A percentile compares a stretch with the other conserved stretches of the same genome.
Conservation (phyloP, 192 early-diverging fungal species). For the Umbelopsis vinacea region DNA sequence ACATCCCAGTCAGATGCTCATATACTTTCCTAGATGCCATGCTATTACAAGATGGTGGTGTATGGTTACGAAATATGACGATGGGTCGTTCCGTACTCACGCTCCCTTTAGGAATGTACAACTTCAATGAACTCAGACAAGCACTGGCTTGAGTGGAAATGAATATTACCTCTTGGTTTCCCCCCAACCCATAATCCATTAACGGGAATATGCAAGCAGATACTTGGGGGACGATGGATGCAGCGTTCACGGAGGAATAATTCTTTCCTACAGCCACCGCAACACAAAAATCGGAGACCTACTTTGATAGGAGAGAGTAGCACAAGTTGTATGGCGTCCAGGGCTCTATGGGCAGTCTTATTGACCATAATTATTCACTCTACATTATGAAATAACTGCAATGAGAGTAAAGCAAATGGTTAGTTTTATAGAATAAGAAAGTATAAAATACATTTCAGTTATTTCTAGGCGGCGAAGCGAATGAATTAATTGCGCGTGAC, state of each 20-base stretch:
- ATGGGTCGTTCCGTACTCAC: too few species aligned
- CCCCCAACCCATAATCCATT: background rate
- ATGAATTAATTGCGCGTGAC: background rate
- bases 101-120: background rate
- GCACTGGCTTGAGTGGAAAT: background rate
- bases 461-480: background rate
- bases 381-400: too few species aligned
- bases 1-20: too few species aligned
- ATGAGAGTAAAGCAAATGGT: too few species aligned
- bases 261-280: constrained; percentile 3
- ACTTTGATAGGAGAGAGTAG: too few species aligned
- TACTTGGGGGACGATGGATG: background rate
- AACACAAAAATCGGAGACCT: constrained; percentile 3
- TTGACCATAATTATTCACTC: too few species aligned
- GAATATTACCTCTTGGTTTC: background rate
- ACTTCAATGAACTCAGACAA: background rate
- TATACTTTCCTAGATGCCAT: too few species aligned
- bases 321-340: too few species aligned
- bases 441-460: background rate
- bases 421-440: too few species aligned
- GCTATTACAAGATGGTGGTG: too few species aligned
- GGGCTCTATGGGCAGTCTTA: too few species aligned
- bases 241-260: constrained; percentile 7
- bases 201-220: background rate
- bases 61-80: too few species aligned